Evolutionary conservation across 2,329 filamentous ascomycete species (phyloP), one percentile per base, ranked within the genome.

Genomic region (Aspergillus vadensis): DNA sequence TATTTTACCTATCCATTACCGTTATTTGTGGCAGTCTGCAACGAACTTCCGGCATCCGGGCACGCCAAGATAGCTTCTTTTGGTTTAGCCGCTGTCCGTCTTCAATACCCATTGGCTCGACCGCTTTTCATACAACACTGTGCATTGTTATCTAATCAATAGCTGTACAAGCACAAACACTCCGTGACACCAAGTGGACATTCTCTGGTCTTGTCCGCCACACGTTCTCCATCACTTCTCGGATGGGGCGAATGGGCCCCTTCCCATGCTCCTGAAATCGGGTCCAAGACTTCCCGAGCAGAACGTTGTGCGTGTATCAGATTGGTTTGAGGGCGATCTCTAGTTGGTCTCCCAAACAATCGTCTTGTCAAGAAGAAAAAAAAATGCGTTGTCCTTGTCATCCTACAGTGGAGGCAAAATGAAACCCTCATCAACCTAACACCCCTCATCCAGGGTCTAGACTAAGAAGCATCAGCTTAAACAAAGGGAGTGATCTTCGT

Each of bases 21-120:
- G 2, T 3, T 17, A 8, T 36, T n/a, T 19, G 10, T 56, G 4
- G 25, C 25, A 5, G 3, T 44, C 15, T 39, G 14, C 19, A 12
- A 21, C 49, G 36, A 62, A 62, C 56, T 51, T 62, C 60, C 60
- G 60, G 30, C 60, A 55, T 62, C 60, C 60, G 60, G 14, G n/a
- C 2, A 2, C 51, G 55, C 50, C 32, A 51, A 44, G 57, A 50
- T 2, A 2, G 4, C 4, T 32, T 4, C 0, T 44, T 38, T 7
- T 0, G 23, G 48, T 21, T 58, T 58, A 44, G 56, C 12, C 6
- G 1, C 2, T 9, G 1, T 6, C 8, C 14, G n/a, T n/a, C 4
- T 10, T n/a, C 27, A 4, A 15, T 7, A 5, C 10, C 30, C 6
- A 55, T 55, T 36, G 48, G 44, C 2, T n/a, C n/a, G 7, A 7